These are phyloP conservation scores for Russula olivacea DNA, from an alignment of 768 basidiomycete genomes.

Conservation along the genomic window DNA sequence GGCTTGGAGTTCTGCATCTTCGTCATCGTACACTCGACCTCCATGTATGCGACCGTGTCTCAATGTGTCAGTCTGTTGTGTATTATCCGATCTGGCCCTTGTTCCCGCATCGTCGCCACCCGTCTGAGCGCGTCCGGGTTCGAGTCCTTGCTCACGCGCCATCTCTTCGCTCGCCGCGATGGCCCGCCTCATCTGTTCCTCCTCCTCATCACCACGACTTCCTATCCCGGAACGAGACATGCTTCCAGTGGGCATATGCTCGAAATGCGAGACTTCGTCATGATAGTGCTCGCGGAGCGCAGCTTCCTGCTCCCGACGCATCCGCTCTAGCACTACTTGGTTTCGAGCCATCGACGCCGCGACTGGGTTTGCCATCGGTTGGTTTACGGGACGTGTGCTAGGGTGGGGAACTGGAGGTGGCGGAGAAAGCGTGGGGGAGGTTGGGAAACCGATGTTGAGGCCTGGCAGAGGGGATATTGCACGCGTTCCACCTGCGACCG, in stretches of 20 bases:
- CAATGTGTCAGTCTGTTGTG: background rate
- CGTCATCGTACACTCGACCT: conserved; percentile 70
- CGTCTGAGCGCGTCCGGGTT: background rate
- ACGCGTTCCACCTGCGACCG: background rate
- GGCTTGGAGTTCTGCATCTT: conserved; percentile 82
- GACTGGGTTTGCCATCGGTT: conserved; percentile 26
- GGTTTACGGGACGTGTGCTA: conserved; percentile 24
- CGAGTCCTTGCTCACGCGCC: conserved; percentile 32
- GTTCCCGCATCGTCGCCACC: conserved; percentile 27
- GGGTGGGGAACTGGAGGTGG: conserved; percentile 30
- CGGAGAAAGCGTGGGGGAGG: conserved; percentile 28
- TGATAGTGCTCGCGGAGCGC: conserved; percentile 42
- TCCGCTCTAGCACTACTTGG: conserved; percentile 26
- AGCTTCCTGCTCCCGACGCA: conserved; percentile 57
- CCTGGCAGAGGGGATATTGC: background rate
- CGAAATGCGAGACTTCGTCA: conserved; percentile 34
- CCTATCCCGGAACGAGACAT: conserved; percentile 16
- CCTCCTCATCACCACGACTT: conserved; percentile 45
- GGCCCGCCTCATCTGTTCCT: conserved; percentile 48
- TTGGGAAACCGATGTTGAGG: background rate
- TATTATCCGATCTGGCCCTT: background rate
- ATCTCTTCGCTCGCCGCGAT: conserved; percentile 55
- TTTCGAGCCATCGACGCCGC: conserved; percentile 25
- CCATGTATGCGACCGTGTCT: conserved; percentile 4
- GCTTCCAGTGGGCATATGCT: background rate